These are phyloP conservation scores for Polytolypa hystricis DNA, from an alignment of 2,329 filamentous ascomycete species.

Conservation along the genomic window DNA sequence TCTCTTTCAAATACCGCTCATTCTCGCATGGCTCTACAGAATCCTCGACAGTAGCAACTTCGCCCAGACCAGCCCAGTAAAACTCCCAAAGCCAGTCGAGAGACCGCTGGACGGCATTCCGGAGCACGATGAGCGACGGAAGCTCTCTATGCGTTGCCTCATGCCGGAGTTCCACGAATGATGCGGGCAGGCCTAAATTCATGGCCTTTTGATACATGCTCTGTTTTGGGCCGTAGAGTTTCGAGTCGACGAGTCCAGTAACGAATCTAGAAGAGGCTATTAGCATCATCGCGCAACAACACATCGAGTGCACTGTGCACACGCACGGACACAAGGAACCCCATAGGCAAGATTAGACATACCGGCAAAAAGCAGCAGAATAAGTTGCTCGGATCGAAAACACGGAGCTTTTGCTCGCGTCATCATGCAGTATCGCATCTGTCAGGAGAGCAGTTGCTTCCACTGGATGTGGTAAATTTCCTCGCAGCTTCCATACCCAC, in stretches of 20 bases:
- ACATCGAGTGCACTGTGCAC: neutral
- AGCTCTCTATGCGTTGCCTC: slow-evolving; percentile 84
- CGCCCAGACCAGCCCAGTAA: slow-evolving; percentile 58
- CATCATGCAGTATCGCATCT: slow-evolving; percentile 35
- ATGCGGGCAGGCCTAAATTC: slow-evolving; percentile 40
- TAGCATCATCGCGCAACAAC: neutral
- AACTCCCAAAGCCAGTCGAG: slow-evolving; percentile 80
- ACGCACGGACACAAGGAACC: neutral
- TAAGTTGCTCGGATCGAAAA: slow-evolving; percentile 36
- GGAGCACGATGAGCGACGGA: slow-evolving; percentile 62
- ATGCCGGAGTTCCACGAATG: slow-evolving; percentile 81
- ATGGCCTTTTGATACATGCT: slow-evolving; percentile 36
- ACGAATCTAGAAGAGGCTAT: slow-evolving; percentile 26
- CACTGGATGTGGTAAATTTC: slow-evolving; percentile 35
- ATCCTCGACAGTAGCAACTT: slow-evolving; percentile 10
- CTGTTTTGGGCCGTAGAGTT: slow-evolving; percentile 28
- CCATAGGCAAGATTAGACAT: slow-evolving; percentile 11
- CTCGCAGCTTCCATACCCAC: slow-evolving; percentile 34
- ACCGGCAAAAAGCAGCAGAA: slow-evolving; percentile 36
- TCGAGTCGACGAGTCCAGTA: slow-evolving; percentile 34
- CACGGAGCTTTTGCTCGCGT: slow-evolving; percentile 29
- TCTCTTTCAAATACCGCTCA: neutral
- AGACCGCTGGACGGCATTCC: slow-evolving; percentile 57
- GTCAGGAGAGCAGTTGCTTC: slow-evolving; percentile 36
- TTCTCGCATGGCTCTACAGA: slow-evolving; percentile 1